Conservation (phyloP, 2,329 filamentous ascomycete species). For the Chaetothyriales sp. region DNA sequence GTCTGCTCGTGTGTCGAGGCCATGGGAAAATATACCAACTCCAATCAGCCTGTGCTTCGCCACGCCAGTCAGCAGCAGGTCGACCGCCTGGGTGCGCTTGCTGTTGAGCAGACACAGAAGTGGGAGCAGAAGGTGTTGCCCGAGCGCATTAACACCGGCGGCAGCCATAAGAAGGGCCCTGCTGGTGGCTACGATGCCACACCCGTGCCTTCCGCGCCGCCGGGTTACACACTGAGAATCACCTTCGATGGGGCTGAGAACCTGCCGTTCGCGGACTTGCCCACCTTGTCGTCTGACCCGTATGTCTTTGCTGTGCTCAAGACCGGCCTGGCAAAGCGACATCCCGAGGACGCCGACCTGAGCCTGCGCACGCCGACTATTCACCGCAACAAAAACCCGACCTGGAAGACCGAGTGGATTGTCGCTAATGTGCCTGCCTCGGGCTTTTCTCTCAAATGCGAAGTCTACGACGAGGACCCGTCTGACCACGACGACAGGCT, state of each 20-base stretch:
- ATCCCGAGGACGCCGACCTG: conserved; percentile 72
- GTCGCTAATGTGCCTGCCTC: conserved; percentile 70
- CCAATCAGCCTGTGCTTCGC: conserved; percentile 10
- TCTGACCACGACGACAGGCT: conserved; percentile 74
- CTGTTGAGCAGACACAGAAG: conserved; percentile 26
- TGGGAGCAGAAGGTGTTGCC: conserved; percentile 23
- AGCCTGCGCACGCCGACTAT: conserved; percentile 62
- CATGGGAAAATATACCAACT: conserved; percentile 5
- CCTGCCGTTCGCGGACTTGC: conserved; percentile 67
- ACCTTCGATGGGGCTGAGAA: conserved; percentile 69
- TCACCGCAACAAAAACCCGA: conserved; percentile 54
- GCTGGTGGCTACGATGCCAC: conserved; percentile 68
- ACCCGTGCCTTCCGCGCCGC: conserved; percentile 56
- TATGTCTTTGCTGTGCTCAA: conserved; percentile 65
- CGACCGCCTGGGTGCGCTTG: conserved; percentile 25
- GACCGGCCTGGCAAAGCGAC: conserved; percentile 53
- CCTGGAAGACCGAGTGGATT: conserved; percentile 75
- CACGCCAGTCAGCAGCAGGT: conserved; percentile 13
- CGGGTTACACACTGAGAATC: conserved; percentile 72
- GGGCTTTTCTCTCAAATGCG: conserved; percentile 72
- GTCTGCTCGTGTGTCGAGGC: neutral
- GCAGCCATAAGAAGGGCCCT: conserved; percentile 31
- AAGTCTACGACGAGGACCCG: conserved; percentile 80
- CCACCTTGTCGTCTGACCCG: conserved; percentile 65
- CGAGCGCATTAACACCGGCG: conserved; percentile 24